These are phyloP conservation scores for Oryza nivara DNA, from an alignment of 176 grass and related monocot species.

Conservation along the genomic window DNA sequence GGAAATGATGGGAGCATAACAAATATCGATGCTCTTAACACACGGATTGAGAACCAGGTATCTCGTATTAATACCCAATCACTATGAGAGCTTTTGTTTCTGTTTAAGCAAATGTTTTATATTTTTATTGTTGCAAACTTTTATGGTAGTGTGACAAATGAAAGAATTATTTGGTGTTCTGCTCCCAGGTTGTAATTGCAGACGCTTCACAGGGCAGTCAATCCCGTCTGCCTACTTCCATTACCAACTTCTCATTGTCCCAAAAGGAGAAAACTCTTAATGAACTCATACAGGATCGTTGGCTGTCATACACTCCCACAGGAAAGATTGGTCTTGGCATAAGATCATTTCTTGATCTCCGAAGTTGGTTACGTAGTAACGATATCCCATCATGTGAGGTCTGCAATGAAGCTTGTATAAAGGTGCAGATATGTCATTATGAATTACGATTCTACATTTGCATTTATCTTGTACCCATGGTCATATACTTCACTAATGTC, in stretches of 20 bases:
- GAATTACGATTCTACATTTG: background rate
- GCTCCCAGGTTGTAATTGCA: conserved; percentile 51
- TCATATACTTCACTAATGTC: background rate
- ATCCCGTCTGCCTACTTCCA: conserved; percentile 58
- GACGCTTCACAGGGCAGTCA: conserved; percentile 56
- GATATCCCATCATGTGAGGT: conserved; percentile 83
- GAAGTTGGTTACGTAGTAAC: conserved; percentile 76
- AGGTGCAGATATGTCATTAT: conserved; percentile 42
- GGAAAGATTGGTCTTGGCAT: conserved; percentile 80
- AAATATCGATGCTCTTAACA: conserved; percentile 65
- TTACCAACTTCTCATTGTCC: conserved; percentile 71
- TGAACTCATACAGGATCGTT: conserved; percentile 75
- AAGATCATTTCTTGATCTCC: conserved; percentile 87
- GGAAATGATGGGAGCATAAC: conserved; percentile 71
- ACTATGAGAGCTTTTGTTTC: background rate
- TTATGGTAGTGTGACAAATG: conserved; percentile 1
- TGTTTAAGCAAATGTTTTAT: background rate
- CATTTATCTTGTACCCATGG: conserved; percentile 3
- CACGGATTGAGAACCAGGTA: conserved; percentile 80
- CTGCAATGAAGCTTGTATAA: conserved; percentile 93
- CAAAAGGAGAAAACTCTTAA: conserved; percentile 85
- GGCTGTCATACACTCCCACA: conserved; percentile 59
- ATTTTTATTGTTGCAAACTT: background rate
- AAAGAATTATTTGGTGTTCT: conserved; percentile 21
- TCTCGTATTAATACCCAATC: background rate